Evolutionary conservation across 257 asterid species (phyloP), one percentile per base, ranked within the genome.

Genomic region (Nicotiana tabacum): DNA sequence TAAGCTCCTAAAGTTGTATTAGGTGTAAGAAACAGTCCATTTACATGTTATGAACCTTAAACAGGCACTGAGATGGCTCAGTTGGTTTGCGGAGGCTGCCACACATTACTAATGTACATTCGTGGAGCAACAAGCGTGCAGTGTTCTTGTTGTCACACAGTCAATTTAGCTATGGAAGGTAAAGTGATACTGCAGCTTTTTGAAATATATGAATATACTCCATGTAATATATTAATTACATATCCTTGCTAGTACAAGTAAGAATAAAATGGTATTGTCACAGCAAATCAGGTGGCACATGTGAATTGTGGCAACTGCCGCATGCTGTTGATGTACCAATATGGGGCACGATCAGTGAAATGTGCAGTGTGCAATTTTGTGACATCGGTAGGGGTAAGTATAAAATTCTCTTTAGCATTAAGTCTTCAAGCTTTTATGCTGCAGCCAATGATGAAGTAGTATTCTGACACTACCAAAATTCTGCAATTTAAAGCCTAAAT

Each of bases 281-380:
- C 90, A 90, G 94, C 94, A 81, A 89, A 86, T 88, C 89, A 90
- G 80, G 92, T 90, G 37, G 94, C 94, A 66, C 94, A 90, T 83
- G 92, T 90, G 64, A 87, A 89, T 66, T 90, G 92, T 60, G 91
- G 92, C 48, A 89, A 90, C 81, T 89, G 92, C 82, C 85, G 88
- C 78, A 90, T 87, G 89, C 74, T 89, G 76, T 69, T 90, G 82
- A 87, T 89, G 87, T 90, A 89, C 87, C 92, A 87, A 69, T 89
- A 87, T 37, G 92, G 92, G 11, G 93, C 92, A 13, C 82, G 88
- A 70, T 90, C 90, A 5, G 91, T 89, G 21, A 90, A 90, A 86
- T 90, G 92, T 57, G 91, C 92, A 48, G 93, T 90, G 43, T 90
- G 93, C 91, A 87, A 81, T 86, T 90, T 90, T 84, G 90, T 90